Percentiles rank a stretch among this genome's conserved stretches.
phyloP scores from a whole-genome alignment of 371 early-diverging fungal species.

The Ecytonucleospora hepatopenaei region DNA sequence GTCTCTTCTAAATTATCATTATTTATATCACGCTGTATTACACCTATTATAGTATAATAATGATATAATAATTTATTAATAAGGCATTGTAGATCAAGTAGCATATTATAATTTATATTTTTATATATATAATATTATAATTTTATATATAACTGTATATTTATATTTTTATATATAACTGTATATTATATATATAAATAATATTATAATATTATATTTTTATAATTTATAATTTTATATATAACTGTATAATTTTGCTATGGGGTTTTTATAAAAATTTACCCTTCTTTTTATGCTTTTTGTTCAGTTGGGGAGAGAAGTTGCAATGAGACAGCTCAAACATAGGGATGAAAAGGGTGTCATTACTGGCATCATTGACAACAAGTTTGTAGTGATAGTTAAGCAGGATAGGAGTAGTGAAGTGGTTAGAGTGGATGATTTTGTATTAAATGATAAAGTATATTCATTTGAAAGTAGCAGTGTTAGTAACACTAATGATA shows the following conservation, averaged over 20 bases:
- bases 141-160: too few relatives aligned
- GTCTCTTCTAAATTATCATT: not conserved
- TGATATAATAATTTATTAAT: constrained; percentile 36
- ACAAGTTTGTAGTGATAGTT: constrained; percentile 31
- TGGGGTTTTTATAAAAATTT: constrained; percentile 10
- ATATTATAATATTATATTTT: too few relatives aligned
- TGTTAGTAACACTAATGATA: not conserved
- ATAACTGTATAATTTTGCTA: too few relatives aligned
- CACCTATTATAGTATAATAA: constrained; percentile 40
- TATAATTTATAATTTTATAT: too few relatives aligned
- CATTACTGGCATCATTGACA: constrained; percentile 37
- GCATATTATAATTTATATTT: too few relatives aligned
- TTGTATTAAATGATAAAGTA: constrained; percentile 29
- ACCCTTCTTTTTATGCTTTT: constrained; percentile 18
- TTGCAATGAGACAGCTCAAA: constrained; percentile 10
- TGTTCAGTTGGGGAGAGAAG: constrained; percentile 36
- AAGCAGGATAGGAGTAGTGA: constrained; percentile 23
- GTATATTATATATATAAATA: too few relatives aligned
- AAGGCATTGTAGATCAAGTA: constrained; percentile 28
- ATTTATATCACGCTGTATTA: constrained; percentile 33
- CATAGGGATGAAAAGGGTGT: constrained; percentile 22
- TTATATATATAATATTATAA: too few relatives aligned
- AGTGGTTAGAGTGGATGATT: constrained; percentile 9
- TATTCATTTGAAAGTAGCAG: constrained; percentile 1
- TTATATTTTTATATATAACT: too few relatives aligned